These are phyloP conservation scores for Fusarium dlaminii DNA, from an alignment of 2,329 filamentous ascomycete genomes.

Conservation along the genomic window DNA sequence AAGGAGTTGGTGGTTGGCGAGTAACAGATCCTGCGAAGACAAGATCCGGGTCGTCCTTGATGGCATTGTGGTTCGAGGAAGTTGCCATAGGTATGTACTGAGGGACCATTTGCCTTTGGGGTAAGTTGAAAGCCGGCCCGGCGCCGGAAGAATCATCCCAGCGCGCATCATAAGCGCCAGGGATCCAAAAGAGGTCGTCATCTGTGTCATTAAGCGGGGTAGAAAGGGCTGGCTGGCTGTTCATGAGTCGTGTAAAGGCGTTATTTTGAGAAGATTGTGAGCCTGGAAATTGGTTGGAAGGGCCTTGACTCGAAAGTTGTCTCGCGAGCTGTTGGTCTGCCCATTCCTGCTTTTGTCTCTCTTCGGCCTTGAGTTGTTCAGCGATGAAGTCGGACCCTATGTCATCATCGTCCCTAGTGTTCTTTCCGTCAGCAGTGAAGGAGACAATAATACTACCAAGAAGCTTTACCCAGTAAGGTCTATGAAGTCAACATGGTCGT, in stretches of 20 bases:
- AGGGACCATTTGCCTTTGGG: not conserved
- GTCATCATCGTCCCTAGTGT: constrained; percentile 47
- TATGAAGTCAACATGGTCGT: constrained; percentile 45
- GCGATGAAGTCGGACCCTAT: constrained; percentile 41
- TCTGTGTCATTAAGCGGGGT: not conserved
- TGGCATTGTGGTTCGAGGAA: not conserved
- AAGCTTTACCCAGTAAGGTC: constrained; percentile 55
- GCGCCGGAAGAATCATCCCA: constrained; percentile 29
- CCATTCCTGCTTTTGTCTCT: constrained; percentile 44
- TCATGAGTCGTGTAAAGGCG: constrained; percentile 45
- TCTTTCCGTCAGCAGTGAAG: constrained; percentile 1
- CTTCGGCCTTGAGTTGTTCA: constrained; percentile 49
- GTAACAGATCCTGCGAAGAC: constrained; percentile 7
- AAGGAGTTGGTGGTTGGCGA: not conserved
- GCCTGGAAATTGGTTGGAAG: not conserved
- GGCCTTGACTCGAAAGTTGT: constrained; percentile 40
- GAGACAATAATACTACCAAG: not conserved
- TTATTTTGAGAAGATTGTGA: constrained; percentile 17
- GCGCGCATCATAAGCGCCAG: constrained; percentile 34
- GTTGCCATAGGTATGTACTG: not conserved
- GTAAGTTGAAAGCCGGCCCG: not conserved
- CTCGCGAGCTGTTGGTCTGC: constrained; percentile 44
- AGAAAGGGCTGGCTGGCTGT: constrained; percentile 37
- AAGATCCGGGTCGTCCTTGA: constrained; percentile 8
- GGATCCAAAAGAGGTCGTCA: constrained; percentile 4